These are phyloP conservation scores for Parastagonospora nodorum DNA, from an alignment of 2,329 filamentous ascomycete genomes.

Conservation along the genomic window DNA sequence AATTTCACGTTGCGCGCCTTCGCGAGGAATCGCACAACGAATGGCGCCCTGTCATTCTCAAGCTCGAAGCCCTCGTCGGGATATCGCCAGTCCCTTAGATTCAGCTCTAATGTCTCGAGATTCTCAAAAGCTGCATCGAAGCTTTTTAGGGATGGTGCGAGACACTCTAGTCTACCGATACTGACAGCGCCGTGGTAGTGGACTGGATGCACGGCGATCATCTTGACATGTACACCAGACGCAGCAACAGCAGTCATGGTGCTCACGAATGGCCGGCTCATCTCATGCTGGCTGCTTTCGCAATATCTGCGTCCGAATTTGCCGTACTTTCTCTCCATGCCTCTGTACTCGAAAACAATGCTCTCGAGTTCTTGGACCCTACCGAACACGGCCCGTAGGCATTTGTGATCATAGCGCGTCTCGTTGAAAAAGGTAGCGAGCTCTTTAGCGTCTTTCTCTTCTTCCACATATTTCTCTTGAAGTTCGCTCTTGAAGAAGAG, in stretches of 20 bases:
- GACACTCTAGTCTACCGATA: slow-evolving; percentile 25
- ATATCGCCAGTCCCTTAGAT: slow-evolving; percentile 36
- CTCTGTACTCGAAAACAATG: slow-evolving; percentile 15
- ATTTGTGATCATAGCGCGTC: slow-evolving; percentile 28
- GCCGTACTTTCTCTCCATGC: slow-evolving; percentile 17
- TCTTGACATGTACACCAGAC: slow-evolving; percentile 10
- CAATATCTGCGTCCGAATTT: slow-evolving; percentile 26
- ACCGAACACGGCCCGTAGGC: slow-evolving; percentile 20
- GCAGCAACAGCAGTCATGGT: slow-evolving; percentile 26
- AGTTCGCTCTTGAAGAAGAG: slow-evolving; percentile 1
- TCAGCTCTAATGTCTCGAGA: slow-evolving; percentile 22
- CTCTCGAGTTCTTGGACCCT: slow-evolving; percentile 6
- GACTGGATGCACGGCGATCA: slow-evolving; percentile 7
- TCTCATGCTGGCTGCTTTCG: slow-evolving; percentile 30
- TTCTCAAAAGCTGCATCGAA: slow-evolving; percentile 20
- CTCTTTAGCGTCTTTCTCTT: slow-evolving; percentile 12
- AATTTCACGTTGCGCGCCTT: slow-evolving; percentile 21
- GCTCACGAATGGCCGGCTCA: slow-evolving; percentile 33
- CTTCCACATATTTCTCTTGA: slow-evolving; percentile 2
- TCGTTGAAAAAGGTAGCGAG: slow-evolving; percentile 30
- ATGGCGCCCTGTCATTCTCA: slow-evolving; percentile 19
- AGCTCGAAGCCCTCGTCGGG: slow-evolving; percentile 30
- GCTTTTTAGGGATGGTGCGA: slow-evolving; percentile 14
- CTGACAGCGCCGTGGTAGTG: slow-evolving; percentile 21
- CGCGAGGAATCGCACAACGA: slow-evolving; percentile 34